Percentiles rank a stretch among this genome's conserved stretches.
Conservation (phyloP, 73 alveolate genomes). For the Paramecium octaurelia region DNA sequence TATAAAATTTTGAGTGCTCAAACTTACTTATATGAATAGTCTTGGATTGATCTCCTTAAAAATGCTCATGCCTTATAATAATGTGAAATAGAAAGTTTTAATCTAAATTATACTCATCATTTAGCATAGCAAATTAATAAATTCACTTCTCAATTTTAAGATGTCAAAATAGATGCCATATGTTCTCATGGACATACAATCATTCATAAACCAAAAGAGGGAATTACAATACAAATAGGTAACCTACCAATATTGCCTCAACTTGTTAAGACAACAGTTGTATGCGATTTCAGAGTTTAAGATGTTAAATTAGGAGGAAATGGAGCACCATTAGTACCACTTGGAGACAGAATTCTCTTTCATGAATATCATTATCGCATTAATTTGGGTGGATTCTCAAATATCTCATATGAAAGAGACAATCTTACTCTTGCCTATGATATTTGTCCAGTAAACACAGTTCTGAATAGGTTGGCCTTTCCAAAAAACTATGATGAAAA, state of each 20-base stretch:
- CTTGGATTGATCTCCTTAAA: not conserved
- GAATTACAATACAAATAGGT: slow-evolving; percentile 39
- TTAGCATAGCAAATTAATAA: not conserved
- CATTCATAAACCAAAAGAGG: slow-evolving; percentile 41
- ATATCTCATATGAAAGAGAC: slow-evolving; percentile 32
- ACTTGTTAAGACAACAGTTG: not conserved
- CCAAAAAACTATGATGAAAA: slow-evolving; percentile 7
- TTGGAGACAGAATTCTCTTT: slow-evolving; percentile 49
- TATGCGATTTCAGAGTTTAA: slow-evolving; percentile 37
- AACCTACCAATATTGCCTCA: not conserved
- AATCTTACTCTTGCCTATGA: slow-evolving; percentile 3
- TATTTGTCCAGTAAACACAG: slow-evolving; percentile 49
- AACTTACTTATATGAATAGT: not conserved
- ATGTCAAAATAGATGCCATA: not conserved
- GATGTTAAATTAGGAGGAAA: slow-evolving; percentile 53
- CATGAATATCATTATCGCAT: slow-evolving; percentile 35
- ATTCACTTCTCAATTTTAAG: not conserved
- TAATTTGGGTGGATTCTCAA: slow-evolving; percentile 53
- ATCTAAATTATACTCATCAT: slow-evolving; percentile 19
- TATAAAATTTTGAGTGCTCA: not conserved
- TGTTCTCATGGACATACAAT: slow-evolving; percentile 17
- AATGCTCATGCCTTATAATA: not conserved
- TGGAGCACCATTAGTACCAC: slow-evolving; percentile 51
- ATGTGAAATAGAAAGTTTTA: not conserved
- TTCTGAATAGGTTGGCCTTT: slow-evolving; percentile 17